Percentiles rank a stretch among this genome's conserved stretches.
Evolutionary conservation across 371 early-diverging fungal genomes (phyloP).

Genomic region (Thermomucor indicae-seudaticae): DNA sequence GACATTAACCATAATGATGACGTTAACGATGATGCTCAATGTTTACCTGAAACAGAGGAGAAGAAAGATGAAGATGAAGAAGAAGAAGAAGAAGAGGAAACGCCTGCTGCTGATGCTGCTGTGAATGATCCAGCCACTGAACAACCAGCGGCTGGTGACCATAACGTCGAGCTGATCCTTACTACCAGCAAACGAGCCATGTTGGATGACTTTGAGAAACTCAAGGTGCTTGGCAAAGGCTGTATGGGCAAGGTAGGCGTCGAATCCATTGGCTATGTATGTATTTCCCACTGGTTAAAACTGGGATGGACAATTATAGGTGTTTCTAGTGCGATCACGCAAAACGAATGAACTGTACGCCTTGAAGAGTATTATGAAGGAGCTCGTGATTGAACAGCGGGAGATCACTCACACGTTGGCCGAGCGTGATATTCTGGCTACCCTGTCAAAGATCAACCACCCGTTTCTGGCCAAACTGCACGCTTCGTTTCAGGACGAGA

Average conservation of each 20-base stretch:
- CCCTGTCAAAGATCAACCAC: slow-evolving; percentile 49
- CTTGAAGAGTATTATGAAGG: slow-evolving; percentile 95
- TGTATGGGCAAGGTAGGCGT: slow-evolving; percentile 72
- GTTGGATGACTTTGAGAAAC: slow-evolving; percentile 58
- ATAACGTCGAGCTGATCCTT: too few relatives aligned
- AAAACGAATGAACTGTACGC: slow-evolving; percentile 69
- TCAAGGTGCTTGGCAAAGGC: slow-evolving; percentile 70
- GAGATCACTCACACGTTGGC: slow-evolving; percentile 75
- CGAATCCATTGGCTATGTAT: background rate
- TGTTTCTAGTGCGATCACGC: slow-evolving; percentile 85
- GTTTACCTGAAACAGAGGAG: too few relatives aligned
- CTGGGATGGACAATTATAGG: slow-evolving; percentile 51
- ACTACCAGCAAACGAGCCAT: too few relatives aligned
- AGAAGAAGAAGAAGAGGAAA: too few relatives aligned
- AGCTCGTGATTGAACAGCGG: slow-evolving; percentile 83
- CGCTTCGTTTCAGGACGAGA: slow-evolving; percentile 89
- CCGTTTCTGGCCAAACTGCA: slow-evolving; percentile 95
- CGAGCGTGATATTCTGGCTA: slow-evolving; percentile 46
- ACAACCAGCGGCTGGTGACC: too few relatives aligned
- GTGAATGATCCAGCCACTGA: too few relatives aligned
- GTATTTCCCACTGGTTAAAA: slow-evolving; percentile 40
- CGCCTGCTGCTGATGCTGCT: too few relatives aligned
- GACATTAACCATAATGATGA: background rate
- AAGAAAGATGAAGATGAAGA: too few relatives aligned
- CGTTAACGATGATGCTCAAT: background rate